Conservation (phyloP, 2,329 filamentous ascomycete genomes). For the Aspergillus novoparasiticus region DNA sequence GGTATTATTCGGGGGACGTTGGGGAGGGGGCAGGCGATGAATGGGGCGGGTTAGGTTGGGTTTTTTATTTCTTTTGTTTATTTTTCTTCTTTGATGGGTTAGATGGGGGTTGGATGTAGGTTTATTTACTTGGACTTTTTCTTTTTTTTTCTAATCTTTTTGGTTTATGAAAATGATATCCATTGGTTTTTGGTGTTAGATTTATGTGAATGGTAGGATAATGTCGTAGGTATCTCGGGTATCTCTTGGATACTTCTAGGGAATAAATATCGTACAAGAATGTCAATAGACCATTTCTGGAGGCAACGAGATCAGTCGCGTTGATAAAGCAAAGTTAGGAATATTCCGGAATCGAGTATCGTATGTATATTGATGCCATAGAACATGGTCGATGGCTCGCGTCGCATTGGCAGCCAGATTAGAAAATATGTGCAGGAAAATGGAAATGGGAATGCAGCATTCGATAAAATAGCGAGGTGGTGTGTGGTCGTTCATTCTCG, state of each 20-base stretch:
- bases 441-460: neutral
- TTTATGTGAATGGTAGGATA: neutral
- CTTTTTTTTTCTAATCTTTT: neutral
- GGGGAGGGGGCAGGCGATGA: conserved; percentile 10
- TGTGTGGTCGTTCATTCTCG: neutral
- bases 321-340: neutral
- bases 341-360: neutral
- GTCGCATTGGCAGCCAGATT: neutral
- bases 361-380: neutral
- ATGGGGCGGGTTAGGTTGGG: neutral
- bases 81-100: neutral
- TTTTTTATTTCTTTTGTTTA: neutral
- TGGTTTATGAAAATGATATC: conserved; percentile 1
- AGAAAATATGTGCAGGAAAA: conserved; percentile 14
- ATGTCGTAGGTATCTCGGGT: conserved; percentile 2
- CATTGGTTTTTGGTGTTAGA: neutral
- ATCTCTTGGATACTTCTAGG: neutral
- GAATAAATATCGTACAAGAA: conserved; percentile 8
- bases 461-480: neutral
- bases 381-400: neutral
- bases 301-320: neutral
- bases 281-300: neutral
- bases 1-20: conserved; percentile 40
- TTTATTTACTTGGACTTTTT: neutral
- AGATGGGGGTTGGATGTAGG: neutral